Conservation (phyloP, 495 filamentous ascomycete species). For the Hypoxylon subgilvum region DNA sequence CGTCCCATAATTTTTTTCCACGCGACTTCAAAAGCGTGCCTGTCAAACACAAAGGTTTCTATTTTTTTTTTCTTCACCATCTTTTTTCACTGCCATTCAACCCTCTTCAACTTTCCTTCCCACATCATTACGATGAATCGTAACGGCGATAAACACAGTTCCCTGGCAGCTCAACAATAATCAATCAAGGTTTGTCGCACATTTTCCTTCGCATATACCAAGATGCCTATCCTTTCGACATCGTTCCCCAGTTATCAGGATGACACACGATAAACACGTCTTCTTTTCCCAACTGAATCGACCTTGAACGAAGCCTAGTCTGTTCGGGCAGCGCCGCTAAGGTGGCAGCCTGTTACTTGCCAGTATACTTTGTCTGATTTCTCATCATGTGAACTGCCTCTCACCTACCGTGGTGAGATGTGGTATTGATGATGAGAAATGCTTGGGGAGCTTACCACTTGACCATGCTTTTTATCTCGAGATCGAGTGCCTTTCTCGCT, state of each 20-base stretch:
- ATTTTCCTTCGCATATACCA: not conserved
- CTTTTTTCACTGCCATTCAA: no score
- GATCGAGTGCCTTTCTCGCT: not conserved
- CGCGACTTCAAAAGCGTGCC: slow-evolving; percentile 33
- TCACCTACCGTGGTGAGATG: not conserved
- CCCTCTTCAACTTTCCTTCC: slow-evolving; percentile 17
- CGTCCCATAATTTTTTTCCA: slow-evolving; percentile 35
- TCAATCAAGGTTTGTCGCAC: slow-evolving; percentile 21
- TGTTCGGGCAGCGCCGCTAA: slow-evolving; percentile 71
- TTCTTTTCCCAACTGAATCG: slow-evolving; percentile 97
- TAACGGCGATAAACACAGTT: no score
- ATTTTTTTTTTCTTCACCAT: slow-evolving; percentile 25
- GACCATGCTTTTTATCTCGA: not conserved
- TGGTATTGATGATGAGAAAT: slow-evolving; percentile 1
- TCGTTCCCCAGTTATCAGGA: slow-evolving; percentile 65
- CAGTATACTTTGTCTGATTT: slow-evolving; percentile 93
- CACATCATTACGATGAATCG: not conserved
- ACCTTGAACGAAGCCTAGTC: slow-evolving; percentile 81
- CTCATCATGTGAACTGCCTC: slow-evolving; percentile 1
- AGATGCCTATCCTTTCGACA: slow-evolving; percentile 8
- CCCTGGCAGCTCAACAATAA: not conserved
- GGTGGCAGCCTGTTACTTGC: slow-evolving; percentile 89
- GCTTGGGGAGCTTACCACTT: slow-evolving; percentile 5
- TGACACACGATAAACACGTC: slow-evolving; percentile 76
- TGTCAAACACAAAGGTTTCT: slow-evolving; percentile 8